Base-by-base conservation (phyloP, 2,329 filamentous ascomycete genomes). In the Whalleya microplaca region DNA sequence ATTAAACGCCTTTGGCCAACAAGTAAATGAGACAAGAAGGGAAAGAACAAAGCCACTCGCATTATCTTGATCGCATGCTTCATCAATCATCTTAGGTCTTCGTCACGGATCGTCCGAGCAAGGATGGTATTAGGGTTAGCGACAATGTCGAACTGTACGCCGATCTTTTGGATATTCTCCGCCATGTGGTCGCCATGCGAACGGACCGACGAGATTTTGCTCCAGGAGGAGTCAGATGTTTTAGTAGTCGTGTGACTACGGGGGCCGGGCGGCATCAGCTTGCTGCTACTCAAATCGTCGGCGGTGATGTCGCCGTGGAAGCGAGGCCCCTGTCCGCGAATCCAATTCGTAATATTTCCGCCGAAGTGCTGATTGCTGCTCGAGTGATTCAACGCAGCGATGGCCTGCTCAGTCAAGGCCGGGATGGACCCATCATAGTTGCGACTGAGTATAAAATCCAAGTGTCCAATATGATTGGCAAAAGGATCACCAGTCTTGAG, bases 341-440 rank as follows among this genome's bases (percentile, higher is more conserved):
- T 10, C 68, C 66, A 69, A 29, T 32, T 45, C 3, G n/a, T 64
- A 12, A 37, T 14, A 14, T 3, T 45, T n/a, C 55, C 52, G 29
- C 37, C 52, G 41, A 59, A 62, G 14, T 49, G 32, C 12, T 46
- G 37, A 2, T 44, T 41, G 6, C 37, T 19, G 47, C 58, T 50
- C 20, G 44, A 37, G 18, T 57, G 9, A n/a, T 71, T 41, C 3
- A 55, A 56, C 18, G 62, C 58, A 2, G 58, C 61, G 2, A 69
- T 19, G 8, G 66, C 64, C 6, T 54, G 41, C 23, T 51, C 47
- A 1, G 67, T 70, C 18, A 69, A 27, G 19, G 48, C 48, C 27
- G 47, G 55, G 20, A 21, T 12, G 9, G 37, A 21, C 2, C 53
- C 50, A 44, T 54, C 20, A 20, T 65, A 62, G 54, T 64, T 43